phyloP scores from a whole-genome alignment of 1,284 basidiomycete species.

The Leccinum pachyderme region DNA sequence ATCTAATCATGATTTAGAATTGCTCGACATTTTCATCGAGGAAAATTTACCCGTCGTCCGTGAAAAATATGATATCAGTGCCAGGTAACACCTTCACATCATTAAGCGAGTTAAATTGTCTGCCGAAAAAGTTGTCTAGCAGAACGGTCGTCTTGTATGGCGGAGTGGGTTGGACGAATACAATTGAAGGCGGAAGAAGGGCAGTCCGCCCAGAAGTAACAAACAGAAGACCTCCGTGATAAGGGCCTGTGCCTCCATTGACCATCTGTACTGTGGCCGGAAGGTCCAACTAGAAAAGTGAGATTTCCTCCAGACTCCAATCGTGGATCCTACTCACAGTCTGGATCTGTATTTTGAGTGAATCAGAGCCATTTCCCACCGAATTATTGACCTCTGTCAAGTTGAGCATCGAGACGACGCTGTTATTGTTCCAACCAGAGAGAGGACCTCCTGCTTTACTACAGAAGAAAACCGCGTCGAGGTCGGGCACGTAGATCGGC shows the following conservation, averaged over 20 bases:
- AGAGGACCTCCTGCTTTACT: slow-evolving; percentile 42
- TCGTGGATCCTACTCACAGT: slow-evolving; percentile 39
- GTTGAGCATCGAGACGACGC: slow-evolving; percentile 44
- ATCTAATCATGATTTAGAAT: slow-evolving; percentile 38
- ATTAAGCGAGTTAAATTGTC: slow-evolving; percentile 81
- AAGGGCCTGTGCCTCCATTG: slow-evolving; percentile 73
- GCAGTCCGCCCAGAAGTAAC: slow-evolving; percentile 64
- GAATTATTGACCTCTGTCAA: slow-evolving; percentile 43
- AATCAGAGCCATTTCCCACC: slow-evolving; percentile 32
- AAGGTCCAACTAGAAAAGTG: slow-evolving; percentile 42
- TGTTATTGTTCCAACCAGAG: slow-evolving; percentile 46
- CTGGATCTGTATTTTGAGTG: slow-evolving; percentile 55
- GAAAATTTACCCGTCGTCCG: slow-evolving; percentile 57
- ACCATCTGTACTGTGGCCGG: slow-evolving; percentile 60
- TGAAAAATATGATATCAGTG: slow-evolving; percentile 63
- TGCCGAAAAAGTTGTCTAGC: slow-evolving; percentile 70
- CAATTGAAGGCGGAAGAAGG: slow-evolving; percentile 58
- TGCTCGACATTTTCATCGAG: no score
- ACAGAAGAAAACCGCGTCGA: neutral
- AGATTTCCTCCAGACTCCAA: neutral
- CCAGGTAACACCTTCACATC: slow-evolving; percentile 74
- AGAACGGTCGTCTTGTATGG: slow-evolving; percentile 65
- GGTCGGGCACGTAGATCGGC: neutral
- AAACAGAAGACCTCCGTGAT: slow-evolving; percentile 60
- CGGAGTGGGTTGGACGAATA: slow-evolving; percentile 58